Conservation (phyloP, 1,284 basidiomycete species). For the Puccinia horiana region DNA sequence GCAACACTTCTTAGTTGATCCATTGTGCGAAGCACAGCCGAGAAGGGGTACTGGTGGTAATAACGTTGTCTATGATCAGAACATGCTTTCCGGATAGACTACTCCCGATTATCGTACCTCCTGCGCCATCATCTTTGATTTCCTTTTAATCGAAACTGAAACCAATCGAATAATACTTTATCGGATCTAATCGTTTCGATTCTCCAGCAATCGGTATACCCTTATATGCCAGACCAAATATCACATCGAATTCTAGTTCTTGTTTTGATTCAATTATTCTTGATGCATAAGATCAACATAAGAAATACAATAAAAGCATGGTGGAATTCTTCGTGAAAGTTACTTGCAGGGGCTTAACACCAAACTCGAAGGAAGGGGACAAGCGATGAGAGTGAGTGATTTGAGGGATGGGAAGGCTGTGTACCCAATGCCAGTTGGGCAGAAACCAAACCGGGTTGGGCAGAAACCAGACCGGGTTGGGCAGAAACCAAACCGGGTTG, state of each 20-base stretch:
- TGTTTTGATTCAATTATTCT: conserved; percentile 61
- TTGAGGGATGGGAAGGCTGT: too few relatives aligned
- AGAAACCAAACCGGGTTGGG: too few relatives aligned
- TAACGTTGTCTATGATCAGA: conserved; percentile 91
- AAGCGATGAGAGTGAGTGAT: too few relatives aligned
- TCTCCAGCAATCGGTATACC: conserved; percentile 89
- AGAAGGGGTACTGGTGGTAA: conserved; percentile 92
- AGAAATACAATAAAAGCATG: conserved; percentile 92
- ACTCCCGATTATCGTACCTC: conserved; percentile 87
- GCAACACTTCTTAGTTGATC: too few relatives aligned
- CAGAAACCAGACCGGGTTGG: too few relatives aligned
- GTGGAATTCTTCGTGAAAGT: conserved; percentile 83
- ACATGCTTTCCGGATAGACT: conserved; percentile 76
- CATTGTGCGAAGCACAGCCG: too few relatives aligned
- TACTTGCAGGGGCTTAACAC: too few relatives aligned
- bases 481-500: too few relatives aligned
- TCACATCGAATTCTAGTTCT: conserved; percentile 77
- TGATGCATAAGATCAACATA: conserved; percentile 83
- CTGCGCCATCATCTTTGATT: conserved; percentile 92
- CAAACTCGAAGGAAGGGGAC: too few relatives aligned
- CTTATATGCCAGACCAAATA: conserved; percentile 98
- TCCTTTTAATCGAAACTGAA: conserved; percentile 95
- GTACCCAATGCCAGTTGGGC: too few relatives aligned
- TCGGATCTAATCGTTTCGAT: conserved; percentile 66
- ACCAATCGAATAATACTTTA: conserved; percentile 58